Base-by-base conservation (phyloP, 345 rosid genomes). In the Cochlearia excelsa region DNA sequence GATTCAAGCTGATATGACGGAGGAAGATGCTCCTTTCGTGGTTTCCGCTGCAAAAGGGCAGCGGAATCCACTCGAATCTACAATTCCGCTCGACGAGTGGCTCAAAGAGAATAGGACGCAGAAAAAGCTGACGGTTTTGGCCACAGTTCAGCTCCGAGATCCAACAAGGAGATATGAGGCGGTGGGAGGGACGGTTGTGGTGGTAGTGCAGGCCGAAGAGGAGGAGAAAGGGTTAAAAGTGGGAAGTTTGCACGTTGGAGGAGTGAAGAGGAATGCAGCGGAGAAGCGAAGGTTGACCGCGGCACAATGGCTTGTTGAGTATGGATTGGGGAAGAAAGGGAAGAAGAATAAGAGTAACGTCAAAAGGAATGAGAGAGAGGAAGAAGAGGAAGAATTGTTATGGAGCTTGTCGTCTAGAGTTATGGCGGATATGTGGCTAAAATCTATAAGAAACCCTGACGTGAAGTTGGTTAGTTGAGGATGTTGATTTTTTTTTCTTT, bases 371-470 rank as follows among this genome's bases (percentile, higher is more conserved):
- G 90, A 82, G 67, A 71, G n/a, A n/a, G 37, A 37, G 9, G 35
- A 60, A 46, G 82, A 78, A 43, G 79, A 81, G 9, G 80, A 62
- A 31, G 88, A 81, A 7, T 8, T 77, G 28, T 57, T 92, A 50
- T 88, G 98, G 98, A 88, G 98, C 85, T 73, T 85, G 58, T 88
- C 98, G 23, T 82, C 97, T 4, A 75, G 97, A 56, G 83, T 86
- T 57, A 82, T 86, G 96, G 97, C 98, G 3, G 95, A 83, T 47
- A 92, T 84, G 98, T 88, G 96, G 98, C 90, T 92, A 46, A 88
- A 78, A 77, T 66, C 93, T 9, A 82, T 84, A 72, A 83, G 96
- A 76, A 92, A 92, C 64, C 98, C 98, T 3, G 90, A 92, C 58
- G 81, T 88, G 7, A 88, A 79, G 69, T 51, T 65, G 41, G 42